Evolutionary conservation across 441 rosid species (phyloP).

Genomic region (Jatropha multifida): DNA sequence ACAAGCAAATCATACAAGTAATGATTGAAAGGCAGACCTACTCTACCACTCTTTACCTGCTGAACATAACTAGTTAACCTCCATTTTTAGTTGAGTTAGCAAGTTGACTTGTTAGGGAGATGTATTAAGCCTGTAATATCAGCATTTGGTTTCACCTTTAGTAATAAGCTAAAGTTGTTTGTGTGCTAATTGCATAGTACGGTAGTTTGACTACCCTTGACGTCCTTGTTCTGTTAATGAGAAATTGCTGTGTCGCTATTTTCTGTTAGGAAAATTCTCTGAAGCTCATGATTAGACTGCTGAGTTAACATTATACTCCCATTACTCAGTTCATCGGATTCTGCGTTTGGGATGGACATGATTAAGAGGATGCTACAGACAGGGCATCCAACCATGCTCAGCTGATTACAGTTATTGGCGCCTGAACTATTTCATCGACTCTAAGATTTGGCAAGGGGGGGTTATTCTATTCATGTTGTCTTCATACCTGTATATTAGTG

Average conservation of each 20-base stretch:
- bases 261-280: conserved; percentile 32
- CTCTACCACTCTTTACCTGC: neutral
- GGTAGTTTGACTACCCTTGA: conserved; percentile 20
- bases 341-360: conserved; percentile 95
- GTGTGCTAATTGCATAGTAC: conserved; percentile 15
- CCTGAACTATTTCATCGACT: conserved; percentile 12
- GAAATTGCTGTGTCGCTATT: conserved; percentile 28
- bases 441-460: neutral
- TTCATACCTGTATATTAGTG: conserved; percentile 2
- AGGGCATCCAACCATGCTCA: conserved; percentile 94
- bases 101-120: neutral
- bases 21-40: neutral
- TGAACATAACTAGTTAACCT: neutral
- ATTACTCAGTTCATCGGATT: conserved; percentile 84
- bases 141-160: neutral
- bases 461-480: conserved; percentile 2
- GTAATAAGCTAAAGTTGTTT: neutral
- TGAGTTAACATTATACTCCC: conserved; percentile 33
- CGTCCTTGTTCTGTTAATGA: conserved; percentile 26
- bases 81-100: conserved; percentile 1
- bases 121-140: neutral
- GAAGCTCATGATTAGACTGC: conserved; percentile 31
- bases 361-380: conserved; percentile 91
- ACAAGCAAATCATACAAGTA: neutral
- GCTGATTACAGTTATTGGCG: conserved; percentile 36